phyloP scores from a whole-genome alignment of 495 filamentous ascomycete species.

The Annulohypoxylon bovei region DNA sequence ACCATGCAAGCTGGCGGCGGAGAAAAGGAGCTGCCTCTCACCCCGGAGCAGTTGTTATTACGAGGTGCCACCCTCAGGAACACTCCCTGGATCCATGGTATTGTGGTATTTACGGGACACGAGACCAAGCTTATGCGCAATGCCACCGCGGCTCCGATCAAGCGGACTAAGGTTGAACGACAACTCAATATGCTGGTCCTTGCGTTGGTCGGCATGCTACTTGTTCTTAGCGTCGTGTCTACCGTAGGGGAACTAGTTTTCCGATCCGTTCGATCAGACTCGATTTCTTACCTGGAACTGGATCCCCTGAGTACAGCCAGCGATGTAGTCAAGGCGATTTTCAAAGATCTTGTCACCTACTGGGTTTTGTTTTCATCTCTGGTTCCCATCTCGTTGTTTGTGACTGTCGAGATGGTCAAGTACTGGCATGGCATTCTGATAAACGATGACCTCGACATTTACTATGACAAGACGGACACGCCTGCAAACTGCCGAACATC shows the following conservation, averaged over 20 bases:
- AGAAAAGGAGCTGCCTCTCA: constrained; percentile 78
- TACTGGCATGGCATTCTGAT: constrained; percentile 98
- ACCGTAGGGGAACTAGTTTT: constrained; percentile 91
- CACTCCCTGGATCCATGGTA: constrained; percentile 96
- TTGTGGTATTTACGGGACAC: constrained; percentile 97
- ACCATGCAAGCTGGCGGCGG: constrained; percentile 93
- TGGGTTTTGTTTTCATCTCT: constrained; percentile 99
- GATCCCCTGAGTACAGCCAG: constrained; percentile 52
- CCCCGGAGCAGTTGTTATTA: constrained; percentile 80
- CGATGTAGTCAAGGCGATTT: constrained; percentile 79
- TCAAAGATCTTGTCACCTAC: constrained; percentile 95
- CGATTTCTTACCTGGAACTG: constrained; percentile 78
- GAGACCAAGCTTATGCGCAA: constrained; percentile 99
- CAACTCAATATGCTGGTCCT: constrained; percentile 94
- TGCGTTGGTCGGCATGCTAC: constrained; percentile 84
- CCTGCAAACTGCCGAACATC: constrained; percentile 96
- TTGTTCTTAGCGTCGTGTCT: constrained; percentile 85
- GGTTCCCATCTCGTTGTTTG: constrained; percentile 96
- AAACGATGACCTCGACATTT: constrained; percentile 97
- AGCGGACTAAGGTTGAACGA: constrained; percentile 92
- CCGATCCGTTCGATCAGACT: constrained; percentile 64
- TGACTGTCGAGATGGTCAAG: constrained; percentile 97
- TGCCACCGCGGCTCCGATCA: constrained; percentile 96
- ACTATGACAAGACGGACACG: constrained; percentile 94
- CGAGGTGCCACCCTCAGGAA: constrained; percentile 95